Base-by-base conservation (phyloP, 371 early-diverging fungal species). In the Coemansia sp. region DNA sequence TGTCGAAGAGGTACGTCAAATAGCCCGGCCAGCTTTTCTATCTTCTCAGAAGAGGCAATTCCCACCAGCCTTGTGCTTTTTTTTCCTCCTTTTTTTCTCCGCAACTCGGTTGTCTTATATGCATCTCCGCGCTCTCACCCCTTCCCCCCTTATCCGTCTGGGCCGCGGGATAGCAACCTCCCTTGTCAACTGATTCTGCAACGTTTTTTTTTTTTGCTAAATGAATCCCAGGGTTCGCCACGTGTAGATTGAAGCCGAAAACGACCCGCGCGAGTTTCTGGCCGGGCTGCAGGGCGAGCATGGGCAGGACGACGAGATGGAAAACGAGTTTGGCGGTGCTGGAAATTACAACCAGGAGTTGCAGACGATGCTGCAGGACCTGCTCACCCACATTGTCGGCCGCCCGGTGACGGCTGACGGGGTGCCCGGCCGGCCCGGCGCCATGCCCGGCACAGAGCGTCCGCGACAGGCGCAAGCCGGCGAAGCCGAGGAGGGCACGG, bases 261-360 rank as follows among this genome's bases (percentile, higher is more conserved):
- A 77, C 55, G 77, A 77, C 41, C 77, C 77, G 12, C 75, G 77
- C 4, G 75, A 77, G 12, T 77, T 77, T 30, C 45, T 65, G 42
- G 69, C 58, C 12, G 55, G 61, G 2, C 11, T 36, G 2, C 57
- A 35, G 9, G 60, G 40, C 30, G 77, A 77, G 12, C 51, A n/a
- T 5, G 12, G 51, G n/a, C 60, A 76, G 6, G 68, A 66, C 30
- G 75, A 77, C 43, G 77, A 77, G 41, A 72, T 77, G 71, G 77
- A 74, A 31, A 65, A 66, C 59, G 77, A 77, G 69, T 77, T 77
- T 77, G 75, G 77, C 53, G 77, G 75, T 4, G 71, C 77, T 11
- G 74, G 69, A 10, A 77, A 69, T 49, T 69, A 69, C 51, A 77
- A 77, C 77, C 68, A 70, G 42, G 77, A 77, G 48, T 38, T 77